These are phyloP conservation scores for Rhinocladiella mackenziei DNA, from an alignment of 2,329 filamentous ascomycete genomes.

Conservation along the genomic window DNA sequence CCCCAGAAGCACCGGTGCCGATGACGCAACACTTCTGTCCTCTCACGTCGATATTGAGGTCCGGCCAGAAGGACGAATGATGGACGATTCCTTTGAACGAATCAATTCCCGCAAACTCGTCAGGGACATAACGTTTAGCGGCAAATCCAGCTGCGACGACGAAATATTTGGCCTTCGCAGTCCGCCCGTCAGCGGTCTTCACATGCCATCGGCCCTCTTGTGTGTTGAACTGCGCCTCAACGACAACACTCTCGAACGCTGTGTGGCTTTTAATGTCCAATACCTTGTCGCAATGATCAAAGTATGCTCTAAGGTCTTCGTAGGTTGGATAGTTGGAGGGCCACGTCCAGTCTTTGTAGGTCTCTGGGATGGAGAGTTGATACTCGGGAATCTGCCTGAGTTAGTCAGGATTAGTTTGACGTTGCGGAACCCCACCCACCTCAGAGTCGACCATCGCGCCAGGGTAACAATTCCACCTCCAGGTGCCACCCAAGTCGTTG, in stretches of 20 bases:
- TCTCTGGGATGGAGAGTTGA: conserved; percentile 46
- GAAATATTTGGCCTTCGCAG: conserved; percentile 43
- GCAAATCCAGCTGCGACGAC: conserved; percentile 50
- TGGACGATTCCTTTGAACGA: conserved; percentile 59
- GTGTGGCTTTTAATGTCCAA: conserved; percentile 45
- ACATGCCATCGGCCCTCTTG: conserved; percentile 43
- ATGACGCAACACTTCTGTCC: conserved; percentile 60
- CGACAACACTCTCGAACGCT: conserved; percentile 44
- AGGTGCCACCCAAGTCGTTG: conserved; percentile 40
- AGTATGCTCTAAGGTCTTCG: conserved; percentile 41
- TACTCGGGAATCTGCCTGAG: conserved; percentile 40
- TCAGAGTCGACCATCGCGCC: conserved; percentile 36
- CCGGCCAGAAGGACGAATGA: conserved; percentile 60
- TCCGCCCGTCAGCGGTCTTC: conserved; percentile 40
- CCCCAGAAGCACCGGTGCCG: conserved; percentile 61
- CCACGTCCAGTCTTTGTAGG: conserved; percentile 40
- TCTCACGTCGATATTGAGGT: conserved; percentile 50
- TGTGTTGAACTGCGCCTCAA: conserved; percentile 41
- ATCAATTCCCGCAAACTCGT: conserved; percentile 48
- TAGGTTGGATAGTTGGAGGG: conserved; percentile 45
- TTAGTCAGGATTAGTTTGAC: not conserved
- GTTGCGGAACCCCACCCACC: conserved; percentile 39
- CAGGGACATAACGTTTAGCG: conserved; percentile 57
- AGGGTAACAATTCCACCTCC: conserved; percentile 38
- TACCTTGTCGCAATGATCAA: conserved; percentile 40